Evolutionary conservation across 2,329 filamentous ascomycete genomes (phyloP), one percentile per base, ranked within the genome.

Genomic region (Ramularia collo-cygni): DNA sequence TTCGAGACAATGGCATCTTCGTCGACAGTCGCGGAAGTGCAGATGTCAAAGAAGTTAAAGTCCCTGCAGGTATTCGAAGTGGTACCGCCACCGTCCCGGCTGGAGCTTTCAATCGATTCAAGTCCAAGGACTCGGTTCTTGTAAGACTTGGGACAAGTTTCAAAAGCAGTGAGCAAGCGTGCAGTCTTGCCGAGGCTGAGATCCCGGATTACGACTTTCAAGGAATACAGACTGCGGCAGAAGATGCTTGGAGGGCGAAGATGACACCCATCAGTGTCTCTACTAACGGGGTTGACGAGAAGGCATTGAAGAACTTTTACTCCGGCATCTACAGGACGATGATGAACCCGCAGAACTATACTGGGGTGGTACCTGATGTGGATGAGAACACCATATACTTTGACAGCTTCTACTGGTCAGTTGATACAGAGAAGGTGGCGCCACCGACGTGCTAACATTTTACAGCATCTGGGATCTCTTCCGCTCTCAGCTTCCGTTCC

Each of bases 81-180:
- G 60, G 75, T 43, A 57, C 60, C 28, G 60, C 53, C 8, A 59
- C 50, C 34, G 51, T 66, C 8, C 64, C 63, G 10, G 64, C 59
- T 4, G 64, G 64, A 3, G 63, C 53, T 10, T 67, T 60, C 36
- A 48, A 62, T 13, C 60, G 63, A 1, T 76, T 76, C 45, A 64
- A 60, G 1, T 76, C 60, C 46, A 60, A 60, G 3, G 47, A 53
- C 7, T 55, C 55, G 1, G 52, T 77, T 14, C 66, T 61, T 13
- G 77, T 72, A 0, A 65, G 72, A 31, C 76, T 84, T 0, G 81
- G 80, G 1, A 74, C 84, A 8, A 84, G 79, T 0, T 84, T 80
- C 60, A 72, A 83, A 15, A 83, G 78, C 0, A 59, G 69, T 0
- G 61, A 66, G 4, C 71, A 79, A 47, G 81, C 80, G 3, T 84